Conservation (phyloP, 164 flowering plant genomes). For the Piper betle region DNA sequence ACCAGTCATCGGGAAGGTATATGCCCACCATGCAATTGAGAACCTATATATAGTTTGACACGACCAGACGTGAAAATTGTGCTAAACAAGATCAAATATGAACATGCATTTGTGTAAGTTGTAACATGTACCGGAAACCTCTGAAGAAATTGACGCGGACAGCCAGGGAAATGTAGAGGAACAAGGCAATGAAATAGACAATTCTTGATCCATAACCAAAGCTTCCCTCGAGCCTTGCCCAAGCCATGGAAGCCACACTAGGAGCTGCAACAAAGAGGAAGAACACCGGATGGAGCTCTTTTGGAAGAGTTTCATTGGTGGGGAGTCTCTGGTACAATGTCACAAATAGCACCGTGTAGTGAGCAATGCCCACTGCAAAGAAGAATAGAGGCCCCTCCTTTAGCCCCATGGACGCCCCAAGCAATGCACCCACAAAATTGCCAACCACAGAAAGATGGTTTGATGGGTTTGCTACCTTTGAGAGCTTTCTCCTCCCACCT, state of each 20-base stretch:
- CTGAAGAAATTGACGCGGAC: conserved; percentile 68
- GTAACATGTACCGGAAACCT: conserved; percentile 46
- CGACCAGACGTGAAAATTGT: not conserved
- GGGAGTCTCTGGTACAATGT: conserved; percentile 87
- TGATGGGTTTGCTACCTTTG: conserved; percentile 77
- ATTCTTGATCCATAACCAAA: conserved; percentile 51
- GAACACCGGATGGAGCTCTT: conserved; percentile 73
- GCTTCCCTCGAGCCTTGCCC: conserved; percentile 53
- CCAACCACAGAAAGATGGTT: conserved; percentile 78
- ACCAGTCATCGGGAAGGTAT: conserved; percentile 65
- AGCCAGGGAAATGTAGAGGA: conserved; percentile 72
- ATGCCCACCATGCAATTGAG: conserved; percentile 75
- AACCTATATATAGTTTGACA: conserved; percentile 17
- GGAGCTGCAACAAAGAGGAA: conserved; percentile 80
- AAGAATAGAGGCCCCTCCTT: conserved; percentile 80
- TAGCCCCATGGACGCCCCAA: conserved; percentile 76
- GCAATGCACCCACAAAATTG: conserved; percentile 70
- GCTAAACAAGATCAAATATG: not conserved
- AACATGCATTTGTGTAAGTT: not conserved
- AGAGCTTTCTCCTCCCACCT: conserved; percentile 68
- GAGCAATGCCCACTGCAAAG: conserved; percentile 80
- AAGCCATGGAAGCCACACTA: conserved; percentile 67
- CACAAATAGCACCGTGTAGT: conserved; percentile 71
- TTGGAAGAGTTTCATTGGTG: conserved; percentile 55
- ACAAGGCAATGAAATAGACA: conserved; percentile 60